A percentile compares a stretch with the other conserved stretches of the same genome.
phyloP scores from a whole-genome alignment of 129 eudicot genomes.

The Tanacetum coccineum region DNA sequence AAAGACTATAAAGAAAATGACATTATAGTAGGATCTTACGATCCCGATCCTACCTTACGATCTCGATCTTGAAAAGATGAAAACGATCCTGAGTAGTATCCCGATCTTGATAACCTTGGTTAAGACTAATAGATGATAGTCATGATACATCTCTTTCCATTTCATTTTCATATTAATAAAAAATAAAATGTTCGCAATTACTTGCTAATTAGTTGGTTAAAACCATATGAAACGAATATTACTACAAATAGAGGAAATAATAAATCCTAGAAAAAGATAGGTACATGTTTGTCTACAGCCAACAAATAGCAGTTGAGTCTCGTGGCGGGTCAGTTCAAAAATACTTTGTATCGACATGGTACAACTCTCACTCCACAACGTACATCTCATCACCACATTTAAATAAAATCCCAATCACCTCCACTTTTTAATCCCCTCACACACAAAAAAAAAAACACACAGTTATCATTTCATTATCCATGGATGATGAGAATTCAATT shows the following conservation, averaged over 20 bases:
- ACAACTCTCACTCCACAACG: conserved; percentile 36
- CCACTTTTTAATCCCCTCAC: conserved; percentile 5
- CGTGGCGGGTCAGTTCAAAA: conserved; percentile 39
- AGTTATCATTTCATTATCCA: background rate
- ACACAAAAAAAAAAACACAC: conserved; percentile 7
- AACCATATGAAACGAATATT: background rate
- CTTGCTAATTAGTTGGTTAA: background rate
- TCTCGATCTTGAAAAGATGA: too few species aligned
- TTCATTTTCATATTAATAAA: too few species aligned
- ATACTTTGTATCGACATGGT: conserved; percentile 18
- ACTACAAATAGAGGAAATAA: conserved; percentile 6
- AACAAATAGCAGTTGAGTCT: conserved; percentile 56
- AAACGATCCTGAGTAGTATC: too few species aligned
- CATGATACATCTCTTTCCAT: too few species aligned
- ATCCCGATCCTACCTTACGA: too few species aligned
- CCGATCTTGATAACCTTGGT: too few species aligned
- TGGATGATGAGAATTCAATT: conserved; percentile 21
- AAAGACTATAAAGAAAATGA: too few species aligned
- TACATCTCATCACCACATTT: conserved; percentile 9
- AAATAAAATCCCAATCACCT: background rate
- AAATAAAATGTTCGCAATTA: too few species aligned
- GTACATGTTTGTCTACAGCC: conserved; percentile 29
- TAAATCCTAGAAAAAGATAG: conserved; percentile 12
- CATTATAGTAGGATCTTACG: too few species aligned
- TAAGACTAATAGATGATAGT: too few species aligned